phyloP scores from a whole-genome alignment of 768 basidiomycete species.

The Pleurotus djamor region DNA sequence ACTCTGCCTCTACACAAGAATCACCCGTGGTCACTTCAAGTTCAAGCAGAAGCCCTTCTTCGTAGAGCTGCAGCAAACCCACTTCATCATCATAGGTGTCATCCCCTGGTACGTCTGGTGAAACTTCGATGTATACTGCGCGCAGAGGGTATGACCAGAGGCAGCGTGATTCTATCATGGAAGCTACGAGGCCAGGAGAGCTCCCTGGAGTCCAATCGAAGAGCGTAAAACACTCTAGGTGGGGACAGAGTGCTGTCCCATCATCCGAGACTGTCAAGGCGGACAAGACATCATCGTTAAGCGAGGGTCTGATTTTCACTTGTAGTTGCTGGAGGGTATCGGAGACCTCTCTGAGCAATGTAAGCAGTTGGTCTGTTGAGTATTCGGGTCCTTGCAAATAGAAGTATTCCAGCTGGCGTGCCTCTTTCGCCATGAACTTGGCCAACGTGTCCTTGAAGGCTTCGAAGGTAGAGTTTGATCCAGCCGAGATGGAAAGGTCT shows the following conservation, averaged over 20 bases:
- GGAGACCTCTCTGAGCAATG: not conserved
- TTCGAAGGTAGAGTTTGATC: not conserved
- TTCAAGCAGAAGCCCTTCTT: too few species aligned
- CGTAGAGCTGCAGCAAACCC: too few species aligned
- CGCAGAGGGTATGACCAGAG: not conserved
- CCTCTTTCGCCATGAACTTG: not conserved
- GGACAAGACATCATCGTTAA: not conserved
- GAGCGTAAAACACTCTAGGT: not conserved
- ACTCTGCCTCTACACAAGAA: too few species aligned
- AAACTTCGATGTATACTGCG: not conserved
- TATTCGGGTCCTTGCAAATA: not conserved
- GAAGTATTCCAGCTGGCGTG: not conserved
- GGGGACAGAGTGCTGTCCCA: not conserved
- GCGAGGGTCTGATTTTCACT: not conserved
- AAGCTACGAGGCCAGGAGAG: not conserved
- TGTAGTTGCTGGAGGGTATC: not conserved
- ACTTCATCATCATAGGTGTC: not conserved
- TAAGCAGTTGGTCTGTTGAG: not conserved
- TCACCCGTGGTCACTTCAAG: too few species aligned
- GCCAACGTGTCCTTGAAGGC: not conserved
- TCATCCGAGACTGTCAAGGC: not conserved
- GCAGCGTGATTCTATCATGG: not conserved
- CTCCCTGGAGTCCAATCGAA: not conserved
- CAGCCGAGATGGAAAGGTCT: not conserved
- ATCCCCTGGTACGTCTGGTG: not conserved